These are phyloP conservation scores for Colletotrichum plurivorum DNA, from an alignment of 2,329 filamentous ascomycete genomes.

Conservation along the genomic window DNA sequence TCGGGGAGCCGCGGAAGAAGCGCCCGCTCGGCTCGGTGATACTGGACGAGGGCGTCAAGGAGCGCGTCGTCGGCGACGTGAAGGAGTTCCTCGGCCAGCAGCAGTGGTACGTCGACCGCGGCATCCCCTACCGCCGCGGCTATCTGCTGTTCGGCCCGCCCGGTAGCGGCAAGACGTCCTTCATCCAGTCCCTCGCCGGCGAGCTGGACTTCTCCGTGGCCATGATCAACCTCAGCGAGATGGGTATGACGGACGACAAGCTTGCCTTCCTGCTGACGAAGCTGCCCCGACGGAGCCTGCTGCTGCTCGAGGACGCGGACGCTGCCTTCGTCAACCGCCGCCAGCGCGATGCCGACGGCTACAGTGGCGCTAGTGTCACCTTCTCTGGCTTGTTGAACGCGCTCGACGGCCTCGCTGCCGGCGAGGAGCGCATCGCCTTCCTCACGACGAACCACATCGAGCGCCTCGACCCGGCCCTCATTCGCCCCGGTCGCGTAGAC, in stretches of 20 bases:
- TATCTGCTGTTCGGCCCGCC: slow-evolving; percentile 92
- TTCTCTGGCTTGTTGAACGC: slow-evolving; percentile 93
- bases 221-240: slow-evolving; percentile 91
- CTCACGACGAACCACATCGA: slow-evolving; percentile 96
- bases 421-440: slow-evolving; percentile 94
- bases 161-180: slow-evolving; percentile 93
- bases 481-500: slow-evolving; percentile 92
- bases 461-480: slow-evolving; percentile 87
- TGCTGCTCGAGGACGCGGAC: slow-evolving; percentile 91
- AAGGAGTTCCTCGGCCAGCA: slow-evolving; percentile 84
- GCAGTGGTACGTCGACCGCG: slow-evolving; percentile 94
- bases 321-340: slow-evolving; percentile 89
- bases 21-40: slow-evolving; percentile 90
- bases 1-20: slow-evolving; percentile 89
- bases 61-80: slow-evolving; percentile 84
- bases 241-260: slow-evolving; percentile 90
- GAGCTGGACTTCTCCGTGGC: slow-evolving; percentile 93
- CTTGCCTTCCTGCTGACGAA: slow-evolving; percentile 89
- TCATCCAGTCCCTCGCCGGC: slow-evolving; percentile 96
- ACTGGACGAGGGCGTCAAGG: slow-evolving; percentile 86
- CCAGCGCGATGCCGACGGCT: slow-evolving; percentile 84
- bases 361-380: slow-evolving; percentile 89
- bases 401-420: slow-evolving; percentile 91
- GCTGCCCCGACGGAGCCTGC: slow-evolving; percentile 84
- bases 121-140: slow-evolving; percentile 91